These are phyloP conservation scores for Plenodomus tracheiphilus DNA, from an alignment of 2,329 filamentous ascomycete species.

Conservation along the genomic window DNA sequence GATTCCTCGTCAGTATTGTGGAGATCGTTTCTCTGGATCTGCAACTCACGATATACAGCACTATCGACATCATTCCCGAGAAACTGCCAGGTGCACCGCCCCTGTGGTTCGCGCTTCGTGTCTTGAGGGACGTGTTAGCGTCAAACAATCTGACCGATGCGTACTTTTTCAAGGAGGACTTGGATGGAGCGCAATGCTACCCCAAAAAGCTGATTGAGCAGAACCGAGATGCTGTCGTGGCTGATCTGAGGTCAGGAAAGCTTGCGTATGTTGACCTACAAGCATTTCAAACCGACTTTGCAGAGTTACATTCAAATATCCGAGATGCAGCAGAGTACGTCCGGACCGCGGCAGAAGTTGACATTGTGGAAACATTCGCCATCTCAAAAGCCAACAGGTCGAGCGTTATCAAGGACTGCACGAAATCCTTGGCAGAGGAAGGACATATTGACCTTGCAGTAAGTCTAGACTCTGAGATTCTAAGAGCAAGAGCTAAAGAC, in stretches of 20 bases:
- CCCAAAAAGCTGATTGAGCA: conserved; percentile 23
- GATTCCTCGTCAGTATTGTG: not conserved
- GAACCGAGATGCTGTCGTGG: conserved; percentile 19
- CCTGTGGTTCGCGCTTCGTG: conserved; percentile 23
- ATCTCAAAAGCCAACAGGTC: conserved; percentile 30
- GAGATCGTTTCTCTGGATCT: not conserved
- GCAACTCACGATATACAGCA: conserved; percentile 11
- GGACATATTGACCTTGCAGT: conserved; percentile 27
- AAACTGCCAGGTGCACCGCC: conserved; percentile 28
- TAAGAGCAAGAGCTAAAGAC: not conserved
- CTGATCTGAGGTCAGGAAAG: conserved; percentile 22
- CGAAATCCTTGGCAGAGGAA: conserved; percentile 15
- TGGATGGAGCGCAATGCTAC: conserved; percentile 21
- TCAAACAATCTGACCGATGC: conserved; percentile 10
- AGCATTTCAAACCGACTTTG: conserved; percentile 16
- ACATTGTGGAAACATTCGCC: conserved; percentile 19
- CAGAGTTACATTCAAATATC: conserved; percentile 17
- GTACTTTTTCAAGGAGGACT: conserved; percentile 16
- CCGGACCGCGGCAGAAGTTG: conserved; percentile 8
- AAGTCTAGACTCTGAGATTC: conserved; percentile 2
- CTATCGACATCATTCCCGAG: conserved; percentile 15
- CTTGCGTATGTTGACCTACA: conserved; percentile 26
- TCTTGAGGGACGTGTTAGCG: conserved; percentile 12
- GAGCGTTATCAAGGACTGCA: conserved; percentile 14
- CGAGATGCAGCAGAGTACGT: conserved; percentile 20